Evolutionary conservation across 1,284 basidiomycete genomes (phyloP).

Genomic region (Boletellus dicymbophilus): DNA sequence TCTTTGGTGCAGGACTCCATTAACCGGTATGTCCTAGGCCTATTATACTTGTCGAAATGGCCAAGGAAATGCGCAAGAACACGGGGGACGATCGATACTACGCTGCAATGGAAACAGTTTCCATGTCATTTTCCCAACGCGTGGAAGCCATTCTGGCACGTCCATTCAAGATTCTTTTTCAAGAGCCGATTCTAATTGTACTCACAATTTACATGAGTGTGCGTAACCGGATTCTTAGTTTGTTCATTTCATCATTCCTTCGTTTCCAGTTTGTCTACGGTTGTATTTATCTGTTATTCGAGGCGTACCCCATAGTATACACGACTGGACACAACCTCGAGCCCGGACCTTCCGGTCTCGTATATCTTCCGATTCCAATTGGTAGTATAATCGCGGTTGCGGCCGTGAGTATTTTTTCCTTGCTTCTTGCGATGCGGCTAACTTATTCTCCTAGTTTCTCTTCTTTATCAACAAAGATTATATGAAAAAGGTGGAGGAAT

Average conservation of each 20-base stretch:
- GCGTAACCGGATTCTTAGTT: conserved; percentile 30
- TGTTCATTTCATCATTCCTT: conserved; percentile 1
- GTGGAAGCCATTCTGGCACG: conserved; percentile 53
- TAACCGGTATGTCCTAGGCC: conserved; percentile 36
- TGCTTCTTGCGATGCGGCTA: conserved; percentile 31
- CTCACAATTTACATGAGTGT: conserved; percentile 71
- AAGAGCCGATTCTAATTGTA: conserved; percentile 79
- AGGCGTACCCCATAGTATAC: conserved; percentile 63
- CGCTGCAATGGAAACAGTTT: conserved; percentile 47
- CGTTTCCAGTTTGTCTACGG: conserved; percentile 59
- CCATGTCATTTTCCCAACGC: conserved; percentile 41
- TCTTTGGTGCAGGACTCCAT: neutral
- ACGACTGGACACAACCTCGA: conserved; percentile 52
- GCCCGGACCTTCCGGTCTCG: conserved; percentile 49
- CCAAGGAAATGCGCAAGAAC: conserved; percentile 42
- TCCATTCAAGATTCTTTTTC: conserved; percentile 68
- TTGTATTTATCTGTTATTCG: conserved; percentile 61
- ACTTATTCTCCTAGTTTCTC: conserved; percentile 40
- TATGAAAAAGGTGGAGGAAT: conserved; percentile 42
- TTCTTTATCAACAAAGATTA: conserved; percentile 58
- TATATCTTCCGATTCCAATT: conserved; percentile 54
- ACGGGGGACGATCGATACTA: conserved; percentile 72
- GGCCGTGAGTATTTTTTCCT: conserved; percentile 35
- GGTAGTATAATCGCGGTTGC: conserved; percentile 52
- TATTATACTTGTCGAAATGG: conserved; percentile 54